These are phyloP conservation scores for Ganoderma meredithae DNA, from an alignment of 1,284 basidiomycete species.

Conservation along the genomic window DNA sequence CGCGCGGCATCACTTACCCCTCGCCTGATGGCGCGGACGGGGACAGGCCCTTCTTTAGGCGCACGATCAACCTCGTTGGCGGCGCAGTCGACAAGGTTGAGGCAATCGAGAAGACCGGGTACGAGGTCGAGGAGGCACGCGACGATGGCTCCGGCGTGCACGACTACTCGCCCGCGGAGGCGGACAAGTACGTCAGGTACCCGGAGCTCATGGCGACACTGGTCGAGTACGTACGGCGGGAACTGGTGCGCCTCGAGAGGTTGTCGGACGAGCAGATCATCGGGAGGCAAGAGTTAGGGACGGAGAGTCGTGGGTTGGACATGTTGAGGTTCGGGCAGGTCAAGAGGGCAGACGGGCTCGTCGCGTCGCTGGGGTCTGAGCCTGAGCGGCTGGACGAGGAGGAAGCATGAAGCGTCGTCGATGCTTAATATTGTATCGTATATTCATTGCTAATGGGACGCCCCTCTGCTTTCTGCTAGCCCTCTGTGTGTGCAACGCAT, in stretches of 20 bases:
- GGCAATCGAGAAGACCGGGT: conserved; percentile 53
- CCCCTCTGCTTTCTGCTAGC: conserved; percentile 2
- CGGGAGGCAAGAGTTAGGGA: conserved; percentile 35
- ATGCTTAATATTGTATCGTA: neutral
- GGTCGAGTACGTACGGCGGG: conserved; percentile 81
- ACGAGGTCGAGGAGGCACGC: conserved; percentile 61
- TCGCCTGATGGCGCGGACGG: conserved; percentile 21
- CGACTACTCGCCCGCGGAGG: conserved; percentile 68
- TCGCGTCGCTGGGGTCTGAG: neutral
- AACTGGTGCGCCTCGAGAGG: conserved; percentile 76
- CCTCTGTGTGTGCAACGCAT: too few species aligned
- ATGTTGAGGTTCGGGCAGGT: conserved; percentile 40
- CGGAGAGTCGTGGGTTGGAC: conserved; percentile 38
- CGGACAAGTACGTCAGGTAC: conserved; percentile 75
- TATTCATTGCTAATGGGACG: neutral
- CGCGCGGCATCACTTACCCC: conserved; percentile 65
- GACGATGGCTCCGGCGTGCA: conserved; percentile 79
- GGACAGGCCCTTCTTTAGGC: conserved; percentile 50
- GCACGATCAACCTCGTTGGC: conserved; percentile 72
- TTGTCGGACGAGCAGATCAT: conserved; percentile 78
- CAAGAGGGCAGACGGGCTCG: neutral
- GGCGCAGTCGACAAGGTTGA: conserved; percentile 64
- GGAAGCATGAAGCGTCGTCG: neutral
- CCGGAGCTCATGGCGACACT: conserved; percentile 81
- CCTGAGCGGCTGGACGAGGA: neutral